phyloP scores from a whole-genome alignment of 768 basidiomycete species.

The Serendipita sp. region DNA sequence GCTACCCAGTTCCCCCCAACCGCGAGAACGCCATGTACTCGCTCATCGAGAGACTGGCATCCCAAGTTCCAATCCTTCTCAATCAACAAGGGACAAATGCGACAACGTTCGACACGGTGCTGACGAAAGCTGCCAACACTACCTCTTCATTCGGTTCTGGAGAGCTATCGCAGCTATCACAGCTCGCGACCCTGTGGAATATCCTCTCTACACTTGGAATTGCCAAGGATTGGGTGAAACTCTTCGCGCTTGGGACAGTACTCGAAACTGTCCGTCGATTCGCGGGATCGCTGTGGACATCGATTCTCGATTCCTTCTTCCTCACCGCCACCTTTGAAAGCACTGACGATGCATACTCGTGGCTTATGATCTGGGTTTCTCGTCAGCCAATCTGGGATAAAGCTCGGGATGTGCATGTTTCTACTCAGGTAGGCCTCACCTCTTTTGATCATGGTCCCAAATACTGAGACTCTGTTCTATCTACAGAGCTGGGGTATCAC shows the following conservation, averaged over 20 bases:
- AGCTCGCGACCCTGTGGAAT: background rate
- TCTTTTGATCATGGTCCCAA: background rate
- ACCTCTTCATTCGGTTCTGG: background rate
- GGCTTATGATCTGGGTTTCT: conserved; percentile 58
- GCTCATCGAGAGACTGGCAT: conserved; percentile 2
- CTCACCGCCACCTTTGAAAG: conserved; percentile 47
- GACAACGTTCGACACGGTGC: background rate
- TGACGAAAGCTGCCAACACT: background rate
- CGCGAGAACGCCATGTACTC: background rate
- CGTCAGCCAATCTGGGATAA: conserved; percentile 43
- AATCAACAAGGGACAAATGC: background rate
- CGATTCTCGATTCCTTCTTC: conserved; percentile 36
- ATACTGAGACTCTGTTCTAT: background rate
- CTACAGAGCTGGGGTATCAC: background rate
- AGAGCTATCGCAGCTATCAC: background rate
- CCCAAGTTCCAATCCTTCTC: background rate
- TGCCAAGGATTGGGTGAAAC: conserved; percentile 39
- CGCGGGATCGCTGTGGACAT: conserved; percentile 26
- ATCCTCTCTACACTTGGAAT: conserved; percentile 9
- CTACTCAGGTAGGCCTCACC: conserved; percentile 19
- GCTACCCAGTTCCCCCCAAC: background rate
- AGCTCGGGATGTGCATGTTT: conserved; percentile 37
- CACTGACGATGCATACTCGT: conserved; percentile 39
- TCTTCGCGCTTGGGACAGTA: conserved; percentile 43
- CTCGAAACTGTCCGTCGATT: conserved; percentile 43